These are phyloP conservation scores for Gymnopus androsaceus DNA, from an alignment of 1,284 basidiomycete genomes.

Conservation along the genomic window DNA sequence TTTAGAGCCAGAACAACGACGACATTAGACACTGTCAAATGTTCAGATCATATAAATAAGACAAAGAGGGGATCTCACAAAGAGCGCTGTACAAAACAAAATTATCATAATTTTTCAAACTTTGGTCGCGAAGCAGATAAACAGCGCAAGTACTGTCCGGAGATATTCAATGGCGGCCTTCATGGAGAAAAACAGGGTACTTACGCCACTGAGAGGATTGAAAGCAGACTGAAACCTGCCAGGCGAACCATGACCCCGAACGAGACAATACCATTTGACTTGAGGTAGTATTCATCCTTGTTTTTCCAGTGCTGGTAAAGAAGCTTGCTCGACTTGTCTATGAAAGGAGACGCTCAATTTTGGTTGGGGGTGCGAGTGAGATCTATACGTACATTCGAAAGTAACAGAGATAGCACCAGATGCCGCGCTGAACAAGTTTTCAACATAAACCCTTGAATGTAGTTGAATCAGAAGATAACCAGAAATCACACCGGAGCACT, in stretches of 20 bases:
- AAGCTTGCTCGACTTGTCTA: not conserved
- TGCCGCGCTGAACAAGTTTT: not conserved
- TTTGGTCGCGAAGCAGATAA: not conserved
- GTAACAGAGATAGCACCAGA: not conserved
- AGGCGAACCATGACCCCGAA: slow-evolving; percentile 1
- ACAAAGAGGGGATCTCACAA: not conserved
- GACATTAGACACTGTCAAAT: not conserved
- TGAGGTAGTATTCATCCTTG: not conserved
- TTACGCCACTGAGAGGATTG: slow-evolving; percentile 3
- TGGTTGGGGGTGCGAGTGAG: not conserved
- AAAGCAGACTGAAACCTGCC: not conserved
- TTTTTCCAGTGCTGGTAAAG: not conserved
- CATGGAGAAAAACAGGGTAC: not conserved
- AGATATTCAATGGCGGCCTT: not conserved
- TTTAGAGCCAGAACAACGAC: not conserved
- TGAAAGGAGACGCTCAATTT: not conserved
- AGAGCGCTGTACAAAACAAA: not conserved
- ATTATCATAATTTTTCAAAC: not conserved
- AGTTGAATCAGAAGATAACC: not conserved
- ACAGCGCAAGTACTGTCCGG: not conserved
- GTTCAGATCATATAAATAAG: not conserved
- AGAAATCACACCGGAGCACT: not conserved
- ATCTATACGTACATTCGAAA: not conserved
- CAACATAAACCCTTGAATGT: not conserved
- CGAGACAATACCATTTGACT: not conserved